A percentile compares a stretch with the other conserved stretches of the same genome.
Conservation (phyloP, 2,329 filamentous ascomycete species). For the Arthrinium puccinioides region DNA sequence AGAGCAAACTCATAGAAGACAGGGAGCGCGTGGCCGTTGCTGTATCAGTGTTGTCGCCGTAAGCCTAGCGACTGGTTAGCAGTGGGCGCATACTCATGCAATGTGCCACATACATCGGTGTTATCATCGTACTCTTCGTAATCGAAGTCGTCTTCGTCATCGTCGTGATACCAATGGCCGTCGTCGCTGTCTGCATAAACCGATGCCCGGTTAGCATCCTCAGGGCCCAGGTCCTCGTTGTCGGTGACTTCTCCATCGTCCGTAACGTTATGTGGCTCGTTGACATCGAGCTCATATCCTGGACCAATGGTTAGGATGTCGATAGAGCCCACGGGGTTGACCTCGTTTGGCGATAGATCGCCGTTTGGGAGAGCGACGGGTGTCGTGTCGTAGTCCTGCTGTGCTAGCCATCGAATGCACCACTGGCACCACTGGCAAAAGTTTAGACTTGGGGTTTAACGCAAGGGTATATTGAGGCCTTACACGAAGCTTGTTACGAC, state of each 20-base stretch:
- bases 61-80: too few species aligned
- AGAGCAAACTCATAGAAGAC: too few species aligned
- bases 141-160: slow-evolving; percentile 1
- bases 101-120: too few species aligned
- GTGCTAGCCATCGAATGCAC: slow-evolving; percentile 25
- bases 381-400: slow-evolving; percentile 14
- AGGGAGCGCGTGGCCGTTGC: too few species aligned
- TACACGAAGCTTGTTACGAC: slow-evolving; percentile 13
- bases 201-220: background rate
- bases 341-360: slow-evolving; percentile 3
- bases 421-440: slow-evolving; percentile 24
- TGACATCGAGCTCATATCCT: slow-evolving; percentile 1
- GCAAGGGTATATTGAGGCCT: slow-evolving; percentile 2
- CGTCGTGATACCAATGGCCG: slow-evolving; percentile 3
- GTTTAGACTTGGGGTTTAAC: background rate
- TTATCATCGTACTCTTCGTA: too few species aligned
- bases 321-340: background rate
- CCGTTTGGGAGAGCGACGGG: slow-evolving; percentile 15
- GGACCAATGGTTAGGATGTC: background rate
- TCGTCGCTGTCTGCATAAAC: background rate
- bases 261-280: background rate
- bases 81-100: too few species aligned
- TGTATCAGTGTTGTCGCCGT: too few species aligned
- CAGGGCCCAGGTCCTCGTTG: slow-evolving; percentile 1
- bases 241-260: slow-evolving; percentile 4